Evolutionary conservation across 176 grass and related monocot genomes (phyloP).

Genomic region (Ensete glaucum): DNA sequence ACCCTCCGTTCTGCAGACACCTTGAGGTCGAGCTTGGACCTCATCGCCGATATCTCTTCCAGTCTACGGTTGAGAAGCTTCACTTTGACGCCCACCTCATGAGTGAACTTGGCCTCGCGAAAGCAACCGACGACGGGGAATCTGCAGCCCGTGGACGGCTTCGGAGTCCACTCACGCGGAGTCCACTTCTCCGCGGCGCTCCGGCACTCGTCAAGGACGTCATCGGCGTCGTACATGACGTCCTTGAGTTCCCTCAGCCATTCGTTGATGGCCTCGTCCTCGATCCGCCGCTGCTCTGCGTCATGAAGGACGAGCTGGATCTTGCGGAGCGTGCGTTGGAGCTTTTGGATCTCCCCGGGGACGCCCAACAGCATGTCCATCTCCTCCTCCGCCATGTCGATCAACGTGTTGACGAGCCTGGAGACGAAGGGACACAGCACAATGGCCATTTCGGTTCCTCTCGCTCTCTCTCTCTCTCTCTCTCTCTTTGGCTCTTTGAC

Average conservation of each 20-base stretch:
- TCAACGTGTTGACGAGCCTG: background rate
- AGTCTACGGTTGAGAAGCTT: constrained; percentile 17
- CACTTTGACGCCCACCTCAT: constrained; percentile 8
- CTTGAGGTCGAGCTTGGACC: background rate
- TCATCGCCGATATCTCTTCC: background rate
- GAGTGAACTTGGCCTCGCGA: background rate
- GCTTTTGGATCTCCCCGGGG: constrained; percentile 6
- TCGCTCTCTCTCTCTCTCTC: too few species aligned
- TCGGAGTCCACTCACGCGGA: background rate
- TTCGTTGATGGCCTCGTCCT: background rate
- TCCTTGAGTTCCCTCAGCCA: constrained; percentile 35
- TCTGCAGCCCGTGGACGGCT: background rate
- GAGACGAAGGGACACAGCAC: constrained; percentile 19
- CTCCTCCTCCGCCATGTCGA: background rate
- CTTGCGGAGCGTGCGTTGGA: background rate
- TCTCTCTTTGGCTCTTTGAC: too few species aligned
- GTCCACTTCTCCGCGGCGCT: background rate
- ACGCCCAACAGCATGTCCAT: too few species aligned
- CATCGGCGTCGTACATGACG: constrained; percentile 38
- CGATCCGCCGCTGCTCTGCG: constrained; percentile 12
- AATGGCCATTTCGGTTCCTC: constrained; percentile 4
- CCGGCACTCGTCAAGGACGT: constrained; percentile 31
- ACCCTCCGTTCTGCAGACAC: too few species aligned
- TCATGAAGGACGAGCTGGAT: constrained; percentile 7
- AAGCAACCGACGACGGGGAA: constrained; percentile 4